A percentile compares a stretch with the other conserved stretches of the same genome.
phyloP scores from a whole-genome alignment of 495 filamentous ascomycete species.

The Tuber borchii region DNA sequence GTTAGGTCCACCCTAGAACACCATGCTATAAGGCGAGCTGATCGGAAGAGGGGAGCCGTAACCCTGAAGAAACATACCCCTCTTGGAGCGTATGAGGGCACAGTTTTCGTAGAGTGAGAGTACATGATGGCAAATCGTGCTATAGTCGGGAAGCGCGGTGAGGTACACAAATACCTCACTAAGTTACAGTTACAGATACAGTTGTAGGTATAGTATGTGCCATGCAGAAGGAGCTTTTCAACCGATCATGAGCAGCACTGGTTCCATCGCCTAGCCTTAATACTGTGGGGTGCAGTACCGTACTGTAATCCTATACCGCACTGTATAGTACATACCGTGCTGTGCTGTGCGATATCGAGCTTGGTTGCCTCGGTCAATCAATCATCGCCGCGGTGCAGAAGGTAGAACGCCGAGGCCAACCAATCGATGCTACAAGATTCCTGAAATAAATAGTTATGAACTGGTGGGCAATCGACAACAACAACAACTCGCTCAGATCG shows the following conservation, averaged over 20 bases:
- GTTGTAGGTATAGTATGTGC: neutral
- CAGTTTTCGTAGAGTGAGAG: neutral
- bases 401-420: neutral
- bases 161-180: neutral
- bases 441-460: neutral
- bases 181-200: neutral
- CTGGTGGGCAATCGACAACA: neutral
- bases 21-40: neutral
- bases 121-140: neutral
- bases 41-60: neutral
- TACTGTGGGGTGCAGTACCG: neutral
- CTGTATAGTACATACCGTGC: neutral
- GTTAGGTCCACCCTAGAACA: neutral
- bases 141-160: neutral
- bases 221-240: neutral
- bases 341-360: neutral
- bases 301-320: neutral
- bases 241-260: neutral
- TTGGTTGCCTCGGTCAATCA: neutral
- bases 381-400: neutral
- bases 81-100: neutral
- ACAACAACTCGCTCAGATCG: slow-evolving; percentile 2
- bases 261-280: neutral
- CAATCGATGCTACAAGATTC: neutral
- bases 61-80: neutral